Percentiles rank a stretch among this genome's conserved stretches.
phyloP scores from a whole-genome alignment of 768 basidiomycete genomes.

The Mycena alexandri region DNA sequence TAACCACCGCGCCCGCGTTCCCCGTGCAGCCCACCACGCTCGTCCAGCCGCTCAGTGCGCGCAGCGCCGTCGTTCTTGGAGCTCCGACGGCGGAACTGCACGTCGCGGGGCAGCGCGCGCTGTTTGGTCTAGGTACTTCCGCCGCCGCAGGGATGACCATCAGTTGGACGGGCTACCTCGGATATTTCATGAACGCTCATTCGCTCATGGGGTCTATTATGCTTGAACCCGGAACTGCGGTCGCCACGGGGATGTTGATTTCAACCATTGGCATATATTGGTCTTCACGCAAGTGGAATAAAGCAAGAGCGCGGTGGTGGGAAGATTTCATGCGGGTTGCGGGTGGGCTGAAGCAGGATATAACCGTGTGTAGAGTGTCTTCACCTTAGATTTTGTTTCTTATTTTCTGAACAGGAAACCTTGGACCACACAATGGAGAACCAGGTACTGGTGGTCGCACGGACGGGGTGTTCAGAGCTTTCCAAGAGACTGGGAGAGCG shows the following conservation, averaged over 20 bases:
- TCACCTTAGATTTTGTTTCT: conserved; percentile 8
- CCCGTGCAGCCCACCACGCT: conserved; percentile 60
- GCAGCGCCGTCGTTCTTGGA: conserved; percentile 65
- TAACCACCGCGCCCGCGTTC: conserved; percentile 60
- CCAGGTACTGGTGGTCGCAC: conserved; percentile 67
- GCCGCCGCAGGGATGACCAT: conserved; percentile 63
- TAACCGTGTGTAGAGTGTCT: conserved; percentile 18
- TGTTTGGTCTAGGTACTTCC: conserved; percentile 64
- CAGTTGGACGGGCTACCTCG: conserved; percentile 73
- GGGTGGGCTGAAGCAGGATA: conserved; percentile 20
- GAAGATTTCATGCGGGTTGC: conserved; percentile 57
- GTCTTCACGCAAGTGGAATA: conserved; percentile 78
- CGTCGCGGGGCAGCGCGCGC: conserved; percentile 69
- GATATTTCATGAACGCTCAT: conserved; percentile 59
- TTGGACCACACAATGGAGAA: conserved; percentile 61
- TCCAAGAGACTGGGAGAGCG: conserved; percentile 54
- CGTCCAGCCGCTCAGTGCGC: conserved; percentile 61
- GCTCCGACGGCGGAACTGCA: conserved; percentile 73
- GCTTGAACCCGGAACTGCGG: conserved; percentile 67
- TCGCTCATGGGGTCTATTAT: conserved; percentile 54
- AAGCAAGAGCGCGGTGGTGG: conserved; percentile 75
- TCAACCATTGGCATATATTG: conserved; percentile 67
- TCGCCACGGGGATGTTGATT: conserved; percentile 70
- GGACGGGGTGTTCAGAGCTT: conserved; percentile 61
- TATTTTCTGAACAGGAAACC: conserved; percentile 53